A percentile compares a stretch with the other conserved stretches of the same genome.
phyloP scores from a whole-genome alignment of 129 eudicot species.

The Gnaphalium uliginosum region DNA sequence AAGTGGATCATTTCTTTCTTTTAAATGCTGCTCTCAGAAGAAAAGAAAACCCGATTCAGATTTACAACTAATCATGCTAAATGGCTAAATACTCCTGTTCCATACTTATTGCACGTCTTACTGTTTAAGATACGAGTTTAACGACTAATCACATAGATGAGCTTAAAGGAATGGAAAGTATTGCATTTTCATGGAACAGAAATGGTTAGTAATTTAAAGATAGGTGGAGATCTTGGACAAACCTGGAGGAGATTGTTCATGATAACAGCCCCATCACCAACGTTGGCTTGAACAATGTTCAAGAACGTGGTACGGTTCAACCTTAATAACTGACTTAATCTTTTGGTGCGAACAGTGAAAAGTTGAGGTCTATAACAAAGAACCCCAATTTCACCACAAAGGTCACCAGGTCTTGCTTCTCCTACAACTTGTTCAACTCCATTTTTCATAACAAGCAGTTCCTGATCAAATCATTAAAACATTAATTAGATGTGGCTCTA shows the following conservation, averaged over 20 bases:
- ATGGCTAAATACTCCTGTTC: not conserved
- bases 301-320: conserved; percentile 65
- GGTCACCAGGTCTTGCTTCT: conserved; percentile 58
- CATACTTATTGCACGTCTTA: not conserved
- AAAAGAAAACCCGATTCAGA: not conserved
- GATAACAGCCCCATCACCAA: conserved; percentile 73
- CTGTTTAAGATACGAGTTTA: not conserved
- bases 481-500: not conserved
- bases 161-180: not conserved
- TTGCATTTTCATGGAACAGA: not conserved
- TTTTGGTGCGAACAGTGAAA: conserved; percentile 69
- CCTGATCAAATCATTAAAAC: conserved; percentile 44
- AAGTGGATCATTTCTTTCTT: conserved; percentile 52
- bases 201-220: not conserved
- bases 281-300: conserved; percentile 62
- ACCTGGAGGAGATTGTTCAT: conserved; percentile 85
- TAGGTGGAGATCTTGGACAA: not conserved
- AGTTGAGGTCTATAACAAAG: conserved; percentile 80
- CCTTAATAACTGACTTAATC: conserved; percentile 69
- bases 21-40: conserved; percentile 52
- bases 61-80: not conserved
- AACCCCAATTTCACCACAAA: conserved; percentile 77
- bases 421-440: conserved; percentile 68
- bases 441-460: conserved; percentile 53
- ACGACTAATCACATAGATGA: no score